Evolutionary conservation across 768 basidiomycete genomes (phyloP), one percentile per base, ranked within the genome.

Genomic region (Pulveroboletus ravenelii): DNA sequence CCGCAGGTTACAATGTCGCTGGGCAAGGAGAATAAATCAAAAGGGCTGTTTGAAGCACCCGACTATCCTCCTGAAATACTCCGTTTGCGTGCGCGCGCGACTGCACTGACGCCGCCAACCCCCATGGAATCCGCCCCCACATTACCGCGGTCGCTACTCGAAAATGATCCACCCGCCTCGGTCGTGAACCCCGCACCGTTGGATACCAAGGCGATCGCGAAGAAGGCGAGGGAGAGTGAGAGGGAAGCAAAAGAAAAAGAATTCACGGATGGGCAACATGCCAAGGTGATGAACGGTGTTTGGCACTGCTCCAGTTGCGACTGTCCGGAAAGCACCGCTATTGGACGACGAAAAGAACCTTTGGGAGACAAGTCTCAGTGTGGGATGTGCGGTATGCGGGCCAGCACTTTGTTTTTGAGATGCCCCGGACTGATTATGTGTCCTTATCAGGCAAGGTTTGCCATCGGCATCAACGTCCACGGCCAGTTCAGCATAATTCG

Each of bases 291-390:
- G 62, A 74, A 93, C 57, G 91, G 89, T 1, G 77, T 89, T 5
- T 96, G 93, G 93, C 90, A 93, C 70, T 96, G 93, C 64, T 92
- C 90, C 17, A 95, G 92, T 62, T 96, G 91, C 60, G 93, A 93
- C 6, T 89, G 89, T 64, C 93, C 93, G 0, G 92, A 91, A 62
- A 81, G 72, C 58, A 83, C 94, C 51, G 89, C 91, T 3, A 73
- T 92, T 38, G 93, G 93, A 3, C 73, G 90, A 53, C 76, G 92
- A 57, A 94, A 94, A 61, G 93, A 93, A 1, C 93, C 91, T 1
- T 72, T 92, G 41, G 93, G 93, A 7, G 85, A 89, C 62, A 92
- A 92, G 66, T 87, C 84, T 3, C 87, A 95, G 65, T 97, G 93
- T 69, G 90, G 89, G 30, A 77, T 81, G 17, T 96, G 93, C 69